A percentile compares a stretch with the other conserved stretches of the same genome.
Conservation (phyloP, 106 monocot genomes). For the Acorus gramineus region DNA sequence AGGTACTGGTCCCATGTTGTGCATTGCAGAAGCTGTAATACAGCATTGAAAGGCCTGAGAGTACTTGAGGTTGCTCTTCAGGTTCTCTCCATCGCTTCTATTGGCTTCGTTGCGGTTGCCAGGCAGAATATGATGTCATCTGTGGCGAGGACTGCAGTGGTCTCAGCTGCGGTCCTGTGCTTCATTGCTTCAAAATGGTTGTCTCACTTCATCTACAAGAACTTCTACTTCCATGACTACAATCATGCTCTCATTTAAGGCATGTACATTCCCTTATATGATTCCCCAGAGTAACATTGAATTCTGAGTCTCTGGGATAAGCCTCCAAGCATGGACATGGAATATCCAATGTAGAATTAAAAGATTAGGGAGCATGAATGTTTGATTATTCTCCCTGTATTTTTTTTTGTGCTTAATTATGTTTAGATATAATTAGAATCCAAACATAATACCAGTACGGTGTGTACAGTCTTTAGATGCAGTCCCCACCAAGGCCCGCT, state of each 20-base stretch:
- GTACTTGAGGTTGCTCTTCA: constrained; percentile 57
- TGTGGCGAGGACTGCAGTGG: constrained; percentile 29
- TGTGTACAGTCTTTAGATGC: too few species aligned
- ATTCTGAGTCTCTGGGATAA: too few species aligned
- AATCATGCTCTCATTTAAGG: constrained; percentile 50
- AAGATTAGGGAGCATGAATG: too few species aligned
- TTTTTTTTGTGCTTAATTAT: too few species aligned
- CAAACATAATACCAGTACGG: too few species aligned
- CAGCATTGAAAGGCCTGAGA: constrained; percentile 49
- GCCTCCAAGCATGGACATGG: too few species aligned
- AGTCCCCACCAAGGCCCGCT: too few species aligned
- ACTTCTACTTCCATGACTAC: constrained; percentile 90
- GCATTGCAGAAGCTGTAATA: constrained; percentile 72
- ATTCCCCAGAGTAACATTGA: too few species aligned
- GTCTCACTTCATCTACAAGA: constrained; percentile 70
- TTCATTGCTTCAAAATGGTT: constrained; percentile 70
- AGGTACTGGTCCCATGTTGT: constrained; percentile 84
- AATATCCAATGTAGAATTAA: too few species aligned
- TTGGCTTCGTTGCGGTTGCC: constrained; percentile 51
- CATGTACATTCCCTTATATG: too few species aligned
- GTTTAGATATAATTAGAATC: too few species aligned
- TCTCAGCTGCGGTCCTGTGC: constrained; percentile 47
- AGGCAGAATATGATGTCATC: constrained; percentile 36
- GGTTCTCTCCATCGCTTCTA: constrained; percentile 37
- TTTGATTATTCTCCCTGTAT: too few species aligned